Evolutionary conservation across 2,329 filamentous ascomycete genomes (phyloP).

Genomic region (Cercospora zeae-maydis): DNA sequence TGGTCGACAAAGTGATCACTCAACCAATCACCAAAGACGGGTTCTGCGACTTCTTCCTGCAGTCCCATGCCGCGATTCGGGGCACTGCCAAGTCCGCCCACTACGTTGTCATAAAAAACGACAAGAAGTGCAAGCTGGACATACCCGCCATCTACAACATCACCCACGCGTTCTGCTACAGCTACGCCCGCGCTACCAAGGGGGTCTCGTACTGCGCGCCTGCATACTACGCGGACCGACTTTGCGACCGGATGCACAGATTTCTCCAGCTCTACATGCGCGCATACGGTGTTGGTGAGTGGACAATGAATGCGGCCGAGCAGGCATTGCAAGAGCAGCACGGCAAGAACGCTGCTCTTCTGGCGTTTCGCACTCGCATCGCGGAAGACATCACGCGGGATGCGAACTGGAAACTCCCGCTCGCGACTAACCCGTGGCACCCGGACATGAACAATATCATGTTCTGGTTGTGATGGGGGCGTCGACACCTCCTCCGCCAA

Average conservation of each 20-base stretch:
- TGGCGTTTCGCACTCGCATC: background rate
- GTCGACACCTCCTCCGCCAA: background rate
- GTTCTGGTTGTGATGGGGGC: conserved; percentile 29
- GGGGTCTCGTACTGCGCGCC: conserved; percentile 39
- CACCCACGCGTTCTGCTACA: conserved; percentile 36
- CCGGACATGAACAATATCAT: conserved; percentile 28
- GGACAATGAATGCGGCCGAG: background rate
- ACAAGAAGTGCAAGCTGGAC: background rate
- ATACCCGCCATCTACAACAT: conserved; percentile 21
- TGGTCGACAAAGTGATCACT: conserved; percentile 35
- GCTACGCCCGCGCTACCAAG: conserved; percentile 34
- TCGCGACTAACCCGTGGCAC: conserved; percentile 30
- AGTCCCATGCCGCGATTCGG: conserved; percentile 33
- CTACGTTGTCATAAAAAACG: conserved; percentile 36
- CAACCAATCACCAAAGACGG: background rate
- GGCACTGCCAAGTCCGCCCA: conserved; percentile 35
- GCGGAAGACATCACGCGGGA: background rate
- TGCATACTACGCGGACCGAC: conserved; percentile 41
- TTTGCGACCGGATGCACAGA: conserved; percentile 38
- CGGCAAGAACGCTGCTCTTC: background rate
- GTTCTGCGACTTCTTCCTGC: conserved; percentile 37
- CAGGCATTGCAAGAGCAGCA: background rate
- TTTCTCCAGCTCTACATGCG: conserved; percentile 27
- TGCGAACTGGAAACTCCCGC: background rate
- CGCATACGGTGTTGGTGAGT: conserved; percentile 12